Evolutionary conservation across 495 filamentous ascomycete genomes (phyloP).

Genomic region (Neurospora terricola): DNA sequence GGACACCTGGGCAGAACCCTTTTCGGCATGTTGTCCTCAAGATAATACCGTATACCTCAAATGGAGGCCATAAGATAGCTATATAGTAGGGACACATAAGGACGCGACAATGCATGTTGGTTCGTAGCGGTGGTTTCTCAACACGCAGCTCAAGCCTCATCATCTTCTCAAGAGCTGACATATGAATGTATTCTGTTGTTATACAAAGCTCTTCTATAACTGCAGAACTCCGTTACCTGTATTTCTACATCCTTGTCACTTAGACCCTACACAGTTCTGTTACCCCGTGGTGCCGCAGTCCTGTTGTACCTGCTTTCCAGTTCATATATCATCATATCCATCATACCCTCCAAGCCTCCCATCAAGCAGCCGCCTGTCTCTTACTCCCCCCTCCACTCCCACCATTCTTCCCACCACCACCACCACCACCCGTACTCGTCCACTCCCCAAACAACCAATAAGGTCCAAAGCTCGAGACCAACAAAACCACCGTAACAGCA

Average conservation of each 20-base stretch:
- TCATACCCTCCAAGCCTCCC: neutral
- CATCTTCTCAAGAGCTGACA: neutral
- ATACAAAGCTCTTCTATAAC: neutral
- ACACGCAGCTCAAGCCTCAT: neutral
- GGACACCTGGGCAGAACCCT: neutral
- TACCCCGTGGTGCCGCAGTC: neutral
- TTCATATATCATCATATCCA: neutral
- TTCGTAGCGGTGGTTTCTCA: neutral
- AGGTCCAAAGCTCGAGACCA: constrained; percentile 27
- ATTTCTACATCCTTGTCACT: neutral
- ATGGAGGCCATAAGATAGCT: neutral
- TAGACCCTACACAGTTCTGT: neutral
- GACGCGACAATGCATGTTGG: neutral
- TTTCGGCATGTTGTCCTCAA: neutral
- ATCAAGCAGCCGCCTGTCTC: neutral
- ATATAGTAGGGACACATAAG: neutral
- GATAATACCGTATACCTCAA: neutral
- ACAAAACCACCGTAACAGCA: constrained; percentile 27
- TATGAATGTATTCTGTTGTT: neutral
- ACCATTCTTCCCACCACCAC: constrained; percentile 3
- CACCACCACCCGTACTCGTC: constrained; percentile 3
- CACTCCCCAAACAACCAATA: constrained; percentile 16
- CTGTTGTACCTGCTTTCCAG: neutral
- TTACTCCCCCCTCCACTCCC: neutral
- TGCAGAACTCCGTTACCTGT: neutral